Conservation (phyloP, 2,329 filamentous ascomycete genomes). For the Tolypocladium sp. region DNA sequence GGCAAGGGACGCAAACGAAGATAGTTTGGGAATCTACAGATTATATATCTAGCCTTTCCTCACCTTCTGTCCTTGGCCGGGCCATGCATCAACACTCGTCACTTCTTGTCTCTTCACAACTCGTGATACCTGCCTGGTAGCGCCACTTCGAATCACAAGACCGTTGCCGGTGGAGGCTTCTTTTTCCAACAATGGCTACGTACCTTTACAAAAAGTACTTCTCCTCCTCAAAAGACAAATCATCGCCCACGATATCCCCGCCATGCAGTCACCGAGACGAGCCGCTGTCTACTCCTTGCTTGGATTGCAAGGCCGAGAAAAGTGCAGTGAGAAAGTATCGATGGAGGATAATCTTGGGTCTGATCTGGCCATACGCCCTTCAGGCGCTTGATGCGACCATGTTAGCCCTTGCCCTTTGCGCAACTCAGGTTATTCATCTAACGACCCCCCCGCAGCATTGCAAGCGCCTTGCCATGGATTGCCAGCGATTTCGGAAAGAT, state of each 20-base stretch:
- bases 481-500: slow-evolving; percentile 53
- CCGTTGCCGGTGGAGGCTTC: background rate
- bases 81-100: background rate
- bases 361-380: slow-evolving; percentile 51
- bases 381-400: slow-evolving; percentile 58
- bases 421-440: background rate
- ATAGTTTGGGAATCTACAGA: background rate
- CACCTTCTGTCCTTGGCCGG: background rate
- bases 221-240: background rate
- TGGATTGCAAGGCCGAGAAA: slow-evolving; percentile 22
- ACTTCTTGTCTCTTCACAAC: background rate
- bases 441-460: slow-evolving; percentile 14
- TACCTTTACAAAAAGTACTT: background rate
- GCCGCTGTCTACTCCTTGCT: slow-evolving; percentile 12
- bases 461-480: slow-evolving; percentile 39
- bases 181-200: background rate
- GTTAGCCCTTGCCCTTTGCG: slow-evolving; percentile 8
- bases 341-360: slow-evolving; percentile 49
- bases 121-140: background rate
- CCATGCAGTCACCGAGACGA: slow-evolving; percentile 12
- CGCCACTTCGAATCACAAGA: background rate
- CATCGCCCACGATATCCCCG: background rate
- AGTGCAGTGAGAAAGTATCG: slow-evolving; percentile 32
- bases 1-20: background rate
- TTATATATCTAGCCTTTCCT: background rate